Base-by-base conservation (phyloP, 2,329 filamentous ascomycete genomes). In the Hypomyces perniciosus region DNA sequence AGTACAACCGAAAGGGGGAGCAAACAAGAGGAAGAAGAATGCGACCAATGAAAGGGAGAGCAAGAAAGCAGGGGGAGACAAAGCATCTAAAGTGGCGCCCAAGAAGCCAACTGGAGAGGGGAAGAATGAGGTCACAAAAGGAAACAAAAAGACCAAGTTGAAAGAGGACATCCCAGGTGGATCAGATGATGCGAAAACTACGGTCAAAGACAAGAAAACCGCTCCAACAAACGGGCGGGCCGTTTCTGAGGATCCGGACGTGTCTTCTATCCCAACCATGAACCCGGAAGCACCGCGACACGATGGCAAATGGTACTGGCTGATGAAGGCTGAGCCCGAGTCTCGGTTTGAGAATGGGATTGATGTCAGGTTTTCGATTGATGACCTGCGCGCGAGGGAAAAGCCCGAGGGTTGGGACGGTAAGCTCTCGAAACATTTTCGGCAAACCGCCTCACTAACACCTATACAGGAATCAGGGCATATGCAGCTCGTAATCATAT, bases 281-380 rank as follows among this genome's bases (percentile, higher is more conserved):
- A 74, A 74, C 49, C 64, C 69, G 0, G 65, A 73, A 9, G 68
- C 66, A 0, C 67, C 66, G 5, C 64, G 58, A 1, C 71, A 73
- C 9, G 67, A 72, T 0, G 72, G 69, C 2, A 63, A 69, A 46
- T 72, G 70, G 68, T 90, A 86, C 68, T 91, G 88, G 87, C 77
- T 93, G 31, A 80, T 93, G 78, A 93, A 92, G 71, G 88, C 88
- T 0, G 88, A 99, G 70, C 92, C 93, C 0, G 88, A 95, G 60
- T 83, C 90, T 4, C 85, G 93, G 5, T 72, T 90, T 12, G 90
- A 95, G 65, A 92, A 90, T 49, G 92, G 90, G 1, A 75, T 88
- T 46, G 91, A 97, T 64, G 89, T 96, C 42, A 86, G 83, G 58
- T 99, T 97, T 70, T 95, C 90, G 1, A 96, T 99, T 61, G 90